phyloP scores from a whole-genome alignment of 1,284 basidiomycete species.

The Mixia osmundae region DNA sequence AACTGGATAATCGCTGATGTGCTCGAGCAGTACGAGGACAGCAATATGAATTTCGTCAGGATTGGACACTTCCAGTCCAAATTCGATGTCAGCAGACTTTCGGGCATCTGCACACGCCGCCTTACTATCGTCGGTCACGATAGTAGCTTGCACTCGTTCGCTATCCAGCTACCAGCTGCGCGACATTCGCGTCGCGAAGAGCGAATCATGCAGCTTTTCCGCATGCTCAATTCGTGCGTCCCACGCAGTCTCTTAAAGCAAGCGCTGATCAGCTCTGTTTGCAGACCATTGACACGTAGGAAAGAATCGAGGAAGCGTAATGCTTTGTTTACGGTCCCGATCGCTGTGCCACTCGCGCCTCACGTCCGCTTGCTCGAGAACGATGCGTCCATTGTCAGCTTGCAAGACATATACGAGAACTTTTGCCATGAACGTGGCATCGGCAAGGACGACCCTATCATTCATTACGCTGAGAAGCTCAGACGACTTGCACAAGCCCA shows the following conservation, averaged over 20 bases:
- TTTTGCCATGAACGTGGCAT: slow-evolving; percentile 57
- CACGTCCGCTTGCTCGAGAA: slow-evolving; percentile 68
- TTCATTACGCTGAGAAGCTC: slow-evolving; percentile 60
- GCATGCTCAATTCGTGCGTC: slow-evolving; percentile 69
- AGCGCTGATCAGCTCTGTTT: neutral
- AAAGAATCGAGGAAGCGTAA: slow-evolving; percentile 88
- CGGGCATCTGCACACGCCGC: slow-evolving; percentile 70
- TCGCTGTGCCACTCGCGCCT: slow-evolving; percentile 62
- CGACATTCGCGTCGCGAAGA: slow-evolving; percentile 83
- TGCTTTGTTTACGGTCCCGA: slow-evolving; percentile 72
- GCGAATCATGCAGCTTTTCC: slow-evolving; percentile 68
- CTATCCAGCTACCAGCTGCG: slow-evolving; percentile 69
- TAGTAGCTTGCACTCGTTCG: slow-evolving; percentile 66
- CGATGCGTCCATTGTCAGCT: slow-evolving; percentile 68
- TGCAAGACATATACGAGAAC: slow-evolving; percentile 86
- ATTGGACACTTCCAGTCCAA: slow-evolving; percentile 78
- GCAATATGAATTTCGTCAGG: slow-evolving; percentile 70
- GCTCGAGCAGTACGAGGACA: slow-evolving; percentile 58
- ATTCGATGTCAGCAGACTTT: slow-evolving; percentile 63
- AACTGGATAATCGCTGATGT: slow-evolving; percentile 14
- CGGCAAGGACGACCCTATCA: slow-evolving; percentile 65
- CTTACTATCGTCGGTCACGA: slow-evolving; percentile 84
- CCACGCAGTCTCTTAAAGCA: neutral
- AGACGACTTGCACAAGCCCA: slow-evolving; percentile 31
- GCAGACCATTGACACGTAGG: slow-evolving; percentile 54